phyloP scores from a whole-genome alignment of 345 rosid species.

The Durio zibethinus region DNA sequence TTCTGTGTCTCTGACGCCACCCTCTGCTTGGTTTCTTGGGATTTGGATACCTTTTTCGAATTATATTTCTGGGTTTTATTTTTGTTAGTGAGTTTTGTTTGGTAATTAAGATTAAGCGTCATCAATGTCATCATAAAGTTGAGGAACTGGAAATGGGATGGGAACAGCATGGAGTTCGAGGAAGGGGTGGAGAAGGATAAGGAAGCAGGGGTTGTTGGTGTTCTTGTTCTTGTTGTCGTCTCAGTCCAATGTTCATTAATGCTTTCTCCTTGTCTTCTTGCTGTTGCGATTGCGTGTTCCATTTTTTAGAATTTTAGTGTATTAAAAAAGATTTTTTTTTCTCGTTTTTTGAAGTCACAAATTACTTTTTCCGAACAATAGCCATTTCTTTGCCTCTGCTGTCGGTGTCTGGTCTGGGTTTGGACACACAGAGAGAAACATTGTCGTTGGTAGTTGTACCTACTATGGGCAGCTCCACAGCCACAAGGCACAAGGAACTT shows the following conservation, averaged over 20 bases:
- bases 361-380: neutral
- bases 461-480: conserved; percentile 14
- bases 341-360: neutral
- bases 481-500: neutral
- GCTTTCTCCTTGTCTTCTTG: conserved; percentile 27
- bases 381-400: neutral
- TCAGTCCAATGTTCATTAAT: conserved; percentile 37
- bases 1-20: conserved; percentile 25
- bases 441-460: neutral
- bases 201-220: conserved; percentile 32
- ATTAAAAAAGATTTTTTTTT: neutral
- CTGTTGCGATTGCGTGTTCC: conserved; percentile 19
- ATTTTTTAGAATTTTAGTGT: neutral
- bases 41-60: neutral
- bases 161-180: conserved; percentile 36
- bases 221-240: conserved; percentile 16
- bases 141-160: conserved; percentile 20
- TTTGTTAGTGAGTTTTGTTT: conserved; percentile 5
- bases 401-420: neutral
- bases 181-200: conserved; percentile 24
- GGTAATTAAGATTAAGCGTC: conserved; percentile 15
- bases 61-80: neutral
- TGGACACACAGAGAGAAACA: neutral
- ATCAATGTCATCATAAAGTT: conserved; percentile 20
- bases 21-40: conserved; percentile 20